These are phyloP conservation scores for Moesziomyces sp. DNA, from an alignment of 1,284 basidiomycete species.

Conservation along the genomic window DNA sequence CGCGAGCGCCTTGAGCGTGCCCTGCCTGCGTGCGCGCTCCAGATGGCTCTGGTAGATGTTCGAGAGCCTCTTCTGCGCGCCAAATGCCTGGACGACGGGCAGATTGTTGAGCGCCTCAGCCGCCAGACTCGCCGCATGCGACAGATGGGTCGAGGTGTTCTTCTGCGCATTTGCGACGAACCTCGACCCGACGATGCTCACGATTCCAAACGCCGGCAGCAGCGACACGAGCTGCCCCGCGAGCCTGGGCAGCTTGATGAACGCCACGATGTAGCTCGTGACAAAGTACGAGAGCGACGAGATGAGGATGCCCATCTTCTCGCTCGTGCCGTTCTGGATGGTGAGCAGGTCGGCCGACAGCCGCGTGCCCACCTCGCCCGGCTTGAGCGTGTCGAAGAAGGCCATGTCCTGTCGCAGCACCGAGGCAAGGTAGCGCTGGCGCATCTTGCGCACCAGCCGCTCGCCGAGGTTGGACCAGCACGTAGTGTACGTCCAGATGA, in stretches of 20 bases:
- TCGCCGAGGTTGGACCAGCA: conserved; percentile 61
- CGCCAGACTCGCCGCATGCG: conserved; percentile 50
- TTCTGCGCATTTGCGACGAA: conserved; percentile 49
- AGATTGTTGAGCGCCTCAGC: conserved; percentile 55
- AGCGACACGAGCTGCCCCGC: conserved; percentile 54
- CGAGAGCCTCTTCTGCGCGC: conserved; percentile 42
- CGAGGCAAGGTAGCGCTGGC: conserved; percentile 69
- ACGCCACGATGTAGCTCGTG: conserved; percentile 54
- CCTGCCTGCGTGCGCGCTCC: conserved; percentile 48
- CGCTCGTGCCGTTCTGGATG: conserved; percentile 60
- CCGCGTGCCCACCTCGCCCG: conserved; percentile 54
- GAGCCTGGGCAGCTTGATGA: conserved; percentile 52
- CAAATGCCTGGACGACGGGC: conserved; percentile 58
- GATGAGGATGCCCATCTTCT: conserved; percentile 61
- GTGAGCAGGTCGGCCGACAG: conserved; percentile 54
- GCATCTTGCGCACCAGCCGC: conserved; percentile 56
- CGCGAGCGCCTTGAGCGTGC: conserved; percentile 47
- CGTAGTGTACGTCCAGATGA: conserved; percentile 62
- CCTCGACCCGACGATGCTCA: conserved; percentile 48
- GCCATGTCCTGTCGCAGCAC: conserved; percentile 69
- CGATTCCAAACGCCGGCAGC: conserved; percentile 51
- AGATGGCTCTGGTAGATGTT: conserved; percentile 54
- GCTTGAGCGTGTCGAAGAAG: conserved; percentile 57
- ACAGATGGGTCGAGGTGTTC: conserved; percentile 49
- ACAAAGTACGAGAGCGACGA: conserved; percentile 56